A percentile compares a stretch with the other conserved stretches of the same genome.
Conservation (phyloP, 2,329 filamentous ascomycete genomes). For the Esteya vermicola region DNA sequence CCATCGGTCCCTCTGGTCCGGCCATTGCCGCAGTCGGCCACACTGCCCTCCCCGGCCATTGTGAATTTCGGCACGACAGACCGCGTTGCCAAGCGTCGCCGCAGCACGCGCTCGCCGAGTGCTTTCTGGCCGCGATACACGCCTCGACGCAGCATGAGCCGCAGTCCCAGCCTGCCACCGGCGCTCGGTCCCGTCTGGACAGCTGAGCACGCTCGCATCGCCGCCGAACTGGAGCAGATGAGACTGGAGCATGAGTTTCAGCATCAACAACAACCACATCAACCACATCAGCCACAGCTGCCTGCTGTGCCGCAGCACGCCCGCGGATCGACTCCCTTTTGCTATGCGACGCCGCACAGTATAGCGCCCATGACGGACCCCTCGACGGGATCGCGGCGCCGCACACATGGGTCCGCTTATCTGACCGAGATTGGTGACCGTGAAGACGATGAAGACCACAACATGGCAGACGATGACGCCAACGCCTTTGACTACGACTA, state of each 20-base stretch:
- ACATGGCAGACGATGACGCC: constrained; percentile 8
- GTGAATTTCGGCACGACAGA: constrained; percentile 19
- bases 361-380: constrained; percentile 36
- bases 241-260: constrained; percentile 13
- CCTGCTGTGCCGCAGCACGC: too few species aligned
- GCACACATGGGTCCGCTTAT: constrained; percentile 7
- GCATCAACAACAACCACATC: too few species aligned
- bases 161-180: constrained; percentile 21
- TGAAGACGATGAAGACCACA: constrained; percentile 15
- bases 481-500: constrained; percentile 10
- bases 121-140: constrained; percentile 31
- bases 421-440: constrained; percentile 15
- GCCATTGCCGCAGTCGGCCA: too few species aligned
- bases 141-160: constrained; percentile 35
- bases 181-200: constrained; percentile 18
- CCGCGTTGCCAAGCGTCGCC: constrained; percentile 14
- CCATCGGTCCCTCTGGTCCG: too few species aligned
- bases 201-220: constrained; percentile 15
- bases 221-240: constrained; percentile 14
- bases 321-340: constrained; percentile 41
- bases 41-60: constrained; percentile 15
- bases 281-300: too few species aligned
- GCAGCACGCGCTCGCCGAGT: constrained; percentile 43
- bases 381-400: constrained; percentile 8
- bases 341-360: constrained; percentile 65